Conservation (phyloP, 495 filamentous ascomycete species). For the Trichoderma reesei region DNA sequence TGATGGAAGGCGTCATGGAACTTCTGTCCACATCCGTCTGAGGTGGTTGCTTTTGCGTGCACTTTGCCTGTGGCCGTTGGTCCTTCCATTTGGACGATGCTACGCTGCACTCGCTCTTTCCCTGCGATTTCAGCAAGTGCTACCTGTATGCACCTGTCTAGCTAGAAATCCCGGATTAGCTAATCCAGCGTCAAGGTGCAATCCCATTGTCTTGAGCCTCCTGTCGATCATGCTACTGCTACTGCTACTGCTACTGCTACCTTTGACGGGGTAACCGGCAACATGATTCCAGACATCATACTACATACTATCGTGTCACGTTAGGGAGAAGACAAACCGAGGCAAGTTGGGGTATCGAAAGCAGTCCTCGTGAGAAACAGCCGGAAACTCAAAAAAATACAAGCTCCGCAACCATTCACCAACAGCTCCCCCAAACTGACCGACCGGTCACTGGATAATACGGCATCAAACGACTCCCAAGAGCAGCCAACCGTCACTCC, state of each 20-base stretch:
- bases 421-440: too few relatives aligned
- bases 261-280: too few relatives aligned
- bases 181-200: background rate
- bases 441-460: too few relatives aligned
- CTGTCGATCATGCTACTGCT: background rate
- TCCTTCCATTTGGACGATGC: background rate
- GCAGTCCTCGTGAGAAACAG: too few relatives aligned
- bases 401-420: background rate
- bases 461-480: too few relatives aligned
- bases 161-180: background rate
- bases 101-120: too few relatives aligned
- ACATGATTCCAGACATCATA: too few relatives aligned
- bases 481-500: too few relatives aligned
- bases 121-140: too few relatives aligned
- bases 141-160: too few relatives aligned
- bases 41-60: background rate
- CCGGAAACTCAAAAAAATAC: background rate
- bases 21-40: background rate
- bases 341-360: too few relatives aligned
- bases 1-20: background rate
- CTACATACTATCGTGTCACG: too few relatives aligned
- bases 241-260: background rate
- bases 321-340: background rate
- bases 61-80: background rate
- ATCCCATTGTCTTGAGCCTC: background rate